These are phyloP conservation scores for Cymbopogon citratus DNA, from an alignment of 176 grass and related monocot species.

Conservation along the genomic window DNA sequence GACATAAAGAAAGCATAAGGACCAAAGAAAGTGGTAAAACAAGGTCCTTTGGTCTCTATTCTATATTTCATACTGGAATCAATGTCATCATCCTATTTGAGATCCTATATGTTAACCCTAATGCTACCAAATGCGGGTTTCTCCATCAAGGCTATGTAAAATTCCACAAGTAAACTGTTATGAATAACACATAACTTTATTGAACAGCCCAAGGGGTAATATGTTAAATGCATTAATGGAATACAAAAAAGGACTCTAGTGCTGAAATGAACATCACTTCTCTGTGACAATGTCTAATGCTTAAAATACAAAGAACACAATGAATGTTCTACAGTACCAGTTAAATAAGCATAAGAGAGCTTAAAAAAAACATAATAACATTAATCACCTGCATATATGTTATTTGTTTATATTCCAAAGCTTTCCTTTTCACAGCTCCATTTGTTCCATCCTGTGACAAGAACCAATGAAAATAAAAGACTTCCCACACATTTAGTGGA, in stretches of 20 bases:
- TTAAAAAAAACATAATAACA: not conserved
- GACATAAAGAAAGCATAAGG: constrained; percentile 27
- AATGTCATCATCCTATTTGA: not conserved
- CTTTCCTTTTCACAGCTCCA: constrained; percentile 89
- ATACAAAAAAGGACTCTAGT: not conserved
- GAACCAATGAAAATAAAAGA: constrained; percentile 19
- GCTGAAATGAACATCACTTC: not conserved
- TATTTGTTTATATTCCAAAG: constrained; percentile 75
- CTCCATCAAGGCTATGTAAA: constrained; percentile 1
- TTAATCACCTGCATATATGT: constrained; percentile 85
- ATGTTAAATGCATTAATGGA: not conserved
- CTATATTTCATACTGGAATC: not conserved
- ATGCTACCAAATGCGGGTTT: not conserved
- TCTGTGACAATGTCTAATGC: not conserved
- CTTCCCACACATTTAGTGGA: constrained; percentile 10
- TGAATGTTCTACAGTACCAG: not conserved
- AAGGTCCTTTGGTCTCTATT: not conserved
- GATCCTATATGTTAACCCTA: not conserved
- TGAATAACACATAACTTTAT: not conserved
- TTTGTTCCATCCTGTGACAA: constrained; percentile 88
- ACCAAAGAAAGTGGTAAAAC: not conserved
- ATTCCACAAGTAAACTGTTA: not conserved
- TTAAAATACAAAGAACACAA: not conserved
- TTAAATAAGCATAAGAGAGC: constrained; percentile 9
- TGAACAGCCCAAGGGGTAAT: not conserved